Evolutionary conservation across 495 filamentous ascomycete genomes (phyloP), one percentile per base, ranked within the genome.

Genomic region (Penicillium malachiteum): DNA sequence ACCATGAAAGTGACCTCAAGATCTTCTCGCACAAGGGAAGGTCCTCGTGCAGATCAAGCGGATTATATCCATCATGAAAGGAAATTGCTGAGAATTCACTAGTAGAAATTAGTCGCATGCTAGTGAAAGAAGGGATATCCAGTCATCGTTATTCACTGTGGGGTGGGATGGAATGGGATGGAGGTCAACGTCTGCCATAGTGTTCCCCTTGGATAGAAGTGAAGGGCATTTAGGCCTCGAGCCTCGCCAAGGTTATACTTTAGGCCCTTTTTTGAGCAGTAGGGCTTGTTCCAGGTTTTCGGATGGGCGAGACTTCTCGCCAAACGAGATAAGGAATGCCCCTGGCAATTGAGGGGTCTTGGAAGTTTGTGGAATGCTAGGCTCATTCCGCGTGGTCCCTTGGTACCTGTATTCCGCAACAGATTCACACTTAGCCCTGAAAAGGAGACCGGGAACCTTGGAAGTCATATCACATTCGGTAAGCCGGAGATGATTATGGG

Each of bases 131-230:
- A 56, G 32, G 52, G 32, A 33, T 39, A 26, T 26, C 52, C 55
- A 54, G 50, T 57, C 65, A 63, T 58, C 60, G 47, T 47, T 41
- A 44, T 49, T 54, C 51, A 33, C 5, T 46, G 33, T 63, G 55
- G 52, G 47, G 54, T 50, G 31, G 50, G 39, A 60, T 55, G 55
- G 65, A 68, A 68, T 68, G 65, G 32, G 54, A 56, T 61, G 43
- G n/a, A 42, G 52, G 47, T 37, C 50, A 31, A 44, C 49, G 12
- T 54, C 37, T 44, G 12, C 7, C 34, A 11, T 18, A 16, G 1
- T 37, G 17, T 32, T 17, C 48, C 52, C 51, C 49, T 54, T 54
- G 53, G 5, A 16, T 21, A 7, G 16, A 34, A 11, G 17, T 5
- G 33, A 17, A 3, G 14, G 37, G 34, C 34, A 13, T 10, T 10